Evolutionary conservation across 352 stramenopile species (phyloP), one percentile per base, ranked within the genome.

Genomic region (Globisporangium orthogonon): DNA sequence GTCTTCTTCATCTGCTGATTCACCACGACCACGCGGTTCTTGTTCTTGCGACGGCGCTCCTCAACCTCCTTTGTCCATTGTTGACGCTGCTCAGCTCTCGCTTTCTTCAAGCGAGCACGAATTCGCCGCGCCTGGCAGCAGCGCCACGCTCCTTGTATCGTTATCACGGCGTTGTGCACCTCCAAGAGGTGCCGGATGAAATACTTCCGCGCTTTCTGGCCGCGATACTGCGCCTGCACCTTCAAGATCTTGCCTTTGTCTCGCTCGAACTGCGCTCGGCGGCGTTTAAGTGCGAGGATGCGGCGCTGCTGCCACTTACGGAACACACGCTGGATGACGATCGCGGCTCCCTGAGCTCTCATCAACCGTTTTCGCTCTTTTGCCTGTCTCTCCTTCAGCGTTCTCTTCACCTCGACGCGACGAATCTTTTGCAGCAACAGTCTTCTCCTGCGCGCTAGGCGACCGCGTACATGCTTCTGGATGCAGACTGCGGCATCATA

Each of bases 211-310:
- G 70, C 66, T 46, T 74, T 44, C 29, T 67, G 68, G 7, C 75
- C 72, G 11, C 80, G 74, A 54, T 62, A 87, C 39, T 72, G 61
- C 7, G 80, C 69, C 58, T 90, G 80, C 3, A 90, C 62, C 35
- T 73, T 66, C 0, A 84, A 14, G 31, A 87, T 79, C 33, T 74
- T 74, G 37, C 29, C 28, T 33, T 88, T 88, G 45, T 90, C 80
- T 7, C 73, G 62, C 33, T 90, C 77, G 64, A 90, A 90, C 18
- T 73, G 67, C 43, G 70, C 74, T 9, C 80, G 70, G 6, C 77
- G 75, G 4, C 74, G 59, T 28, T 69, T 59, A 4, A 90, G 54
- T 2, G 56, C 56, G 17, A 69, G 57, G 9, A 86, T 33, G 11
- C 58, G 66, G 7, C 59, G 67, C 4, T 72, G 53, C 2, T 67